A percentile compares a stretch with the other conserved stretches of the same genome.
Conservation (phyloP, 2,329 filamentous ascomycete genomes). For the Penicillium polonicum region DNA sequence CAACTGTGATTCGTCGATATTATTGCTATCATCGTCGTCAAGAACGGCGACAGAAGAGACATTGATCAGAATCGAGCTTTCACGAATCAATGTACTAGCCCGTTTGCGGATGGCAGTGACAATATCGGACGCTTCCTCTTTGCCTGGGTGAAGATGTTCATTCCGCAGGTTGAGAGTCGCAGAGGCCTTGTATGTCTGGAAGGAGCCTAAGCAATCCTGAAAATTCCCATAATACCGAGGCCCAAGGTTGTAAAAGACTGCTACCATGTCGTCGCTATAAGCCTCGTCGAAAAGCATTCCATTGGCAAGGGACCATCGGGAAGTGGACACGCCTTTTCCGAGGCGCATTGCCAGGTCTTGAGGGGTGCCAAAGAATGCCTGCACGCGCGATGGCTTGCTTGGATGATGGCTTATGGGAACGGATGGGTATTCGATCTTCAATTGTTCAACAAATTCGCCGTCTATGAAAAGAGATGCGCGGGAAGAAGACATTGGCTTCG, state of each 20-base stretch:
- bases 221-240: slow-evolving; percentile 93
- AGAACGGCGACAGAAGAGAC: slow-evolving; percentile 78
- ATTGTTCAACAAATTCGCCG: slow-evolving; percentile 89
- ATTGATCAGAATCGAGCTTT: slow-evolving; percentile 77
- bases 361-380: slow-evolving; percentile 91
- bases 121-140: slow-evolving; percentile 89
- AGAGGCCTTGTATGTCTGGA: slow-evolving; percentile 94
- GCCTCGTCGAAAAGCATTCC: slow-evolving; percentile 85
- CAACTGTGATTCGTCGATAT: slow-evolving; percentile 68
- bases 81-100: slow-evolving; percentile 76
- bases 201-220: slow-evolving; percentile 91
- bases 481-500: slow-evolving; percentile 71
- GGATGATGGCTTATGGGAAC: slow-evolving; percentile 63
- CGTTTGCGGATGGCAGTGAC: slow-evolving; percentile 82
- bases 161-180: slow-evolving; percentile 88
- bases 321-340: slow-evolving; percentile 69
- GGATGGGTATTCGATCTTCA: slow-evolving; percentile 85
- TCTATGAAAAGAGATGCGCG: slow-evolving; percentile 88
- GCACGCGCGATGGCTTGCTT: slow-evolving; percentile 60
- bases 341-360: slow-evolving; percentile 76
- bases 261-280: slow-evolving; percentile 85
- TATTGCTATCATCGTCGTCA: slow-evolving; percentile 73
- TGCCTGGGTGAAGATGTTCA: slow-evolving; percentile 83
- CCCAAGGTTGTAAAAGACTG: slow-evolving; percentile 86
- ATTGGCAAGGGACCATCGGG: slow-evolving; percentile 85